phyloP scores from a whole-genome alignment of 75 land plant genomes.

The Chamaecyparis obtusa region DNA sequence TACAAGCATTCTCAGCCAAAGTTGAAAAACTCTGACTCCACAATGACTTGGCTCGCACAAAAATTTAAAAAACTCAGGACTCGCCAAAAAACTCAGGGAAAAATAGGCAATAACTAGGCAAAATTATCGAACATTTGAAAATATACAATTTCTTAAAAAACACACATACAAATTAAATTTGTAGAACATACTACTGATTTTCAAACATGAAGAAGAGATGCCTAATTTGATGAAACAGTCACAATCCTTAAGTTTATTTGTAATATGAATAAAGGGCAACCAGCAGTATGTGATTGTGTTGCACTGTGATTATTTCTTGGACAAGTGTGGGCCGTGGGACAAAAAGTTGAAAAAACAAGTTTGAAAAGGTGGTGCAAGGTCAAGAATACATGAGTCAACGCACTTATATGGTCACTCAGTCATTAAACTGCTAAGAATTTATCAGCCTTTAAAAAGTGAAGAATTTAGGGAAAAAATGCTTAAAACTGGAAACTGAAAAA shows the following conservation, averaged over 20 bases:
- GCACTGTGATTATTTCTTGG: background rate
- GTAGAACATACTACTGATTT: background rate
- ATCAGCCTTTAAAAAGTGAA: background rate
- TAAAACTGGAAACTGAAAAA: background rate
- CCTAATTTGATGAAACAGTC: background rate
- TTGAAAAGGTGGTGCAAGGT: background rate
- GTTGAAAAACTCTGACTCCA: too few relatives aligned
- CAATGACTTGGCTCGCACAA: too few relatives aligned
- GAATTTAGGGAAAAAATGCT: background rate
- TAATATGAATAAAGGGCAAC: conserved; percentile 5
- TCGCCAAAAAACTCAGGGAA: too few relatives aligned
- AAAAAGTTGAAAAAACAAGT: background rate
- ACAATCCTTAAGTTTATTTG: background rate
- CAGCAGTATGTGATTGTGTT: background rate
- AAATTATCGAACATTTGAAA: too few relatives aligned
- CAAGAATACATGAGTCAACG: background rate
- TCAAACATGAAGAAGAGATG: background rate
- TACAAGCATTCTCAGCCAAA: too few relatives aligned
- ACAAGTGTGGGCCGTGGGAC: background rate
- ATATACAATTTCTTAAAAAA: too few relatives aligned
- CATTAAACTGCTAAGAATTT: background rate
- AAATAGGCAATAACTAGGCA: too few relatives aligned
- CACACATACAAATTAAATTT: too few relatives aligned
- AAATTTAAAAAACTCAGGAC: too few relatives aligned
- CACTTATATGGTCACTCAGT: background rate